Conservation (phyloP, 805 yeast species). For the Myxozyma melibiosi region DNA sequence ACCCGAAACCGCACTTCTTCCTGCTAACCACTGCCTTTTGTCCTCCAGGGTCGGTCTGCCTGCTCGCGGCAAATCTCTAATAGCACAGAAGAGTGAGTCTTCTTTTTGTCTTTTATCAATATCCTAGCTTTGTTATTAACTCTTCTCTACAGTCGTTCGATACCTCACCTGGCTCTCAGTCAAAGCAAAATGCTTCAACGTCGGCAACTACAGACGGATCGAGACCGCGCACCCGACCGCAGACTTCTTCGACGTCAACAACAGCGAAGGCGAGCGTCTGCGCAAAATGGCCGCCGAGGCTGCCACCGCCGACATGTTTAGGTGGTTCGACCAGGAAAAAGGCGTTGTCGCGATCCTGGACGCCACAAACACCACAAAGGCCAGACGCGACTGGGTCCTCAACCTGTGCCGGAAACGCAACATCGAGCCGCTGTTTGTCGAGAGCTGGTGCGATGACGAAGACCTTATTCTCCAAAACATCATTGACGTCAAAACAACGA, state of each 20-base stretch:
- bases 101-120: too few relatives aligned
- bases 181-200: conserved; percentile 83
- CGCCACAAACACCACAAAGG: conserved; percentile 84
- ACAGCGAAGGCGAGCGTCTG: conserved; percentile 62
- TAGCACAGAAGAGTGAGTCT: conserved; percentile 73
- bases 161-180: conserved; percentile 92
- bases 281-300: conserved; percentile 68
- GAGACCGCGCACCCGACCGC: conserved; percentile 67
- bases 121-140: neutral
- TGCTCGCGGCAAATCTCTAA: conserved; percentile 86
- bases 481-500: conserved; percentile 79
- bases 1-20: neutral
- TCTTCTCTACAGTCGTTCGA: conserved; percentile 60
- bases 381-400: conserved; percentile 66
- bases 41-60: conserved; percentile 47
- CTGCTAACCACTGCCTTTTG: neutral
- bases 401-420: conserved; percentile 59
- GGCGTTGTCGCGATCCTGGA: conserved; percentile 93
- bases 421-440: conserved; percentile 89
- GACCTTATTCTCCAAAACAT: conserved; percentile 77
- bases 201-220: conserved; percentile 79
- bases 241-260: conserved; percentile 71
- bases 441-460: conserved; percentile 85
- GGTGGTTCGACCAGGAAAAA: conserved; percentile 77
- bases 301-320: conserved; percentile 79